These are phyloP conservation scores for Galerina marginata DNA, from an alignment of 768 basidiomycete species.

Conservation along the genomic window DNA sequence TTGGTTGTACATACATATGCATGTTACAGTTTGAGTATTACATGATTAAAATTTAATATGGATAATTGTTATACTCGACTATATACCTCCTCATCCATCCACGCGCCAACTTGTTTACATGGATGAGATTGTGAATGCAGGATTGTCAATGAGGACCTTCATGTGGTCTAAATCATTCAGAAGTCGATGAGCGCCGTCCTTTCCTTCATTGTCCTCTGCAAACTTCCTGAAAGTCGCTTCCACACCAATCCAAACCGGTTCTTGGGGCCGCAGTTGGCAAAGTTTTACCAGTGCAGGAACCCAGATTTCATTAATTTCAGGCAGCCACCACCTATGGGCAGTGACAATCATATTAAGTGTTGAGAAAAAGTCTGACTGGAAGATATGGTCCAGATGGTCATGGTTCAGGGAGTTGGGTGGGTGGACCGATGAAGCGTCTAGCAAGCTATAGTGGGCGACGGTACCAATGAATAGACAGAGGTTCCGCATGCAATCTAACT, in stretches of 20 bases:
- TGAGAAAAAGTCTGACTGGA: slow-evolving; percentile 41
- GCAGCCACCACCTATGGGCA: slow-evolving; percentile 39
- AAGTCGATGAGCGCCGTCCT: slow-evolving; percentile 11
- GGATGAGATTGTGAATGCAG: too few species aligned
- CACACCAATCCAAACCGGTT: slow-evolving; percentile 34
- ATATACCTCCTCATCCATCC: too few species aligned
- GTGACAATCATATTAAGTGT: slow-evolving; percentile 33
- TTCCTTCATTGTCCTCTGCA: slow-evolving; percentile 22
- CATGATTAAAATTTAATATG: too few species aligned
- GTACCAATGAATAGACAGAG: slow-evolving; percentile 39
- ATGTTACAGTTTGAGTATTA: too few species aligned
- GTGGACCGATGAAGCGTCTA: slow-evolving; percentile 2
- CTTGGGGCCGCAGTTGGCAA: slow-evolving; percentile 35
- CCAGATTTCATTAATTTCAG: slow-evolving; percentile 43
- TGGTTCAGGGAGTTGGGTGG: slow-evolving; percentile 3
- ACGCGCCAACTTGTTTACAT: too few species aligned
- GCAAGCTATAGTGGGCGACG: slow-evolving; percentile 20
- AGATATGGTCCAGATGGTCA: slow-evolving; percentile 29
- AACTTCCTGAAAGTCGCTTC: slow-evolving; percentile 31
- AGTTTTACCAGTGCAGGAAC: slow-evolving; percentile 38
- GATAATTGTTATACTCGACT: too few species aligned
- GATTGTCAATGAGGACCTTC: neutral
- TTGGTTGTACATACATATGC: too few species aligned
- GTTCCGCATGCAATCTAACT: slow-evolving; percentile 41
- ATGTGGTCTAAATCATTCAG: slow-evolving; percentile 11